Base-by-base conservation (phyloP, 805 yeast genomes). In the Wickerhamomyces mucosus region DNA sequence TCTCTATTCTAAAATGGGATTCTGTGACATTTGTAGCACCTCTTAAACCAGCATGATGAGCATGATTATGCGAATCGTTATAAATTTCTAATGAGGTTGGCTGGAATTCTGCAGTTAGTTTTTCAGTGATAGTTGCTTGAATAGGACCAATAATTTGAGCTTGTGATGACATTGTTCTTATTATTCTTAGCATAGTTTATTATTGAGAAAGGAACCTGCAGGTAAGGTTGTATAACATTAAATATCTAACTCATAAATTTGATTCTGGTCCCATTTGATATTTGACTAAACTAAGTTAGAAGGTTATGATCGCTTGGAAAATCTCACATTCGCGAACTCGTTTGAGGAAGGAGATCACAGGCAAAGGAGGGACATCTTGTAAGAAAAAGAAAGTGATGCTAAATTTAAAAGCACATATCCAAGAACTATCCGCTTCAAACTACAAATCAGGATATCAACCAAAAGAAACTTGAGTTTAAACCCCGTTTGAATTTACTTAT, bases 21-120 rank as follows among this genome's bases (percentile, higher is more conserved):
- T 89, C 96, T 3, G 69, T 65, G 12, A 61, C 64, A 54, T 85
- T 85, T 2, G 66, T 43, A 7, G 88, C 84, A 4, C 78, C 85
- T 32, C 75, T 67, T 61, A 84, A 68, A 2, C 94, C 86, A 36
- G 75, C 78, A 54, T 89, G 97, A 41, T 83, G 88, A 2, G 86
- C 73, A 55, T 89, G 97, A 51, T 81, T 81, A 55, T 74, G 75
- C 6, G 95, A 83, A 55, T 89, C 96, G 52, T 89, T 89, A 36
- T 61, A 62, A 6, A 89, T 66, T 20, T 60, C 66, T 41, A 71
- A 63, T 42, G 40, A 53, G 7, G 50, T 47, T 15, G 73, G 94
- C 40, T 58, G 31, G 26, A 48, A 42, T 26, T 41, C 39, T 6
- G 32, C 21, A 1, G 34, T 34, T 5, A 50, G 38, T 27, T 50